Base-by-base conservation (phyloP, 371 early-diverging fungal species). In the Phascolomyces articulosus region DNA sequence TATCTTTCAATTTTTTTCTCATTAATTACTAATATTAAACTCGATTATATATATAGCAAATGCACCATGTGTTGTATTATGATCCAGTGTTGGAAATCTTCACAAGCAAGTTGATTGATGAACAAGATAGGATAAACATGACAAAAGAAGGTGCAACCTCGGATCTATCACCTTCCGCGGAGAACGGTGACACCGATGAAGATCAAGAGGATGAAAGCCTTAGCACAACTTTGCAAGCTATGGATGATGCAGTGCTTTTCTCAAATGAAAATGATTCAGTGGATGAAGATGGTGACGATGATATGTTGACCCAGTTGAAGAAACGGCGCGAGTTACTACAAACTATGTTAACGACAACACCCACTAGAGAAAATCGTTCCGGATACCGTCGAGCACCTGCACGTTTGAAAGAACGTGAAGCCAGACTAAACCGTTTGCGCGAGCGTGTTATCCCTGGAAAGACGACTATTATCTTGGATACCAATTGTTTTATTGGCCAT, bases 401-500 rank as follows among this genome's bases (percentile, higher is more conserved):
- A n/a, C 73, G 73, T n/a, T 58, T 53, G 10, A 72, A 74, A 38
- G 78, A 74, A 60, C 66, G 69, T 49, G 72, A 77, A 54, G 67
- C 61, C n/a, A 67, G 74, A 31, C 60, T 75, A 48, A 69, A 70
- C 23, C 67, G 73, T 11, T 58, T 74, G 11, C 61, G 70, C 31
- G 71, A 72, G 49, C 63, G 70, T 20, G 72, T 82, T 15, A 69
- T 84, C 20, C 78, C 81, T 8, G 84, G 85, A 9, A 77, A 85
- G 40, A 87, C 89, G 18, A 73, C 70, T 0, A 64, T 89, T 41
- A 83, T 89, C 6, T 69, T 89, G n/a, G 89, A 89, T 62, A 89
- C 89, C 16, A 89, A 89, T 67, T 89, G 88, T 44, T 75, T 89
- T 57, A 83, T 89, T 49, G 85, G 85, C 10, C 86, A 89, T 62